These are phyloP conservation scores for Tagetes erecta DNA, from an alignment of 129 eudicot genomes.

Conservation along the genomic window DNA sequence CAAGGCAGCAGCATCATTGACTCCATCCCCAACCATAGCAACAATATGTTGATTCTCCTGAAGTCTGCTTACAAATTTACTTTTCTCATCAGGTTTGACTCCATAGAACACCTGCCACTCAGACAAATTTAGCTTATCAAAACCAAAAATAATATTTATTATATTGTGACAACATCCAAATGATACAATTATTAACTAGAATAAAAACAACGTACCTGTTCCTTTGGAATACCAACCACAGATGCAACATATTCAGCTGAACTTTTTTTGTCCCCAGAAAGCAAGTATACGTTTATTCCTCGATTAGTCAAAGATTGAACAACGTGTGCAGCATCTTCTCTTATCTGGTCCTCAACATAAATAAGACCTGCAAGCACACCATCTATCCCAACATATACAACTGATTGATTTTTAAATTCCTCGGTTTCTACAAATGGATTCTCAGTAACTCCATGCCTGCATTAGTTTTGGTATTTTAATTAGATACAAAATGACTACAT, in stretches of 20 bases:
- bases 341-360: conserved; percentile 94
- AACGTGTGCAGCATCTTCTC: conserved; percentile 94
- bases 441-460: conserved; percentile 79
- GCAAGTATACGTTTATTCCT: conserved; percentile 75
- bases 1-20: conserved; percentile 96
- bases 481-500: neutral
- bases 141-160: neutral
- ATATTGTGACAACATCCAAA: too few relatives aligned
- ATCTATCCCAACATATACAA: conserved; percentile 90
- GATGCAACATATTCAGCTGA: conserved; percentile 97
- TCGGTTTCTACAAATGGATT: conserved; percentile 72
- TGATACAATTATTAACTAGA: neutral
- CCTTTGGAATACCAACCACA: conserved; percentile 84
- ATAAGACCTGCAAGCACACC: conserved; percentile 81
- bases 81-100: conserved; percentile 86
- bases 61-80: conserved; percentile 67
- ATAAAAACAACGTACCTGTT: conserved; percentile 45
- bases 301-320: conserved; percentile 61
- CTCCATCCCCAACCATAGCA: conserved; percentile 99
- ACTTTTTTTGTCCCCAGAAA: conserved; percentile 90
- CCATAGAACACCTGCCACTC: conserved; percentile 75
- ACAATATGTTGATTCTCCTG: conserved; percentile 65
- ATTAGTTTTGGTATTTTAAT: neutral
- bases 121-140: neutral
- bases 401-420: conserved; percentile 81